These are phyloP conservation scores for Apiotrichum montevideense DNA, from an alignment of 1,284 basidiomycete species.

Conservation along the genomic window DNA sequence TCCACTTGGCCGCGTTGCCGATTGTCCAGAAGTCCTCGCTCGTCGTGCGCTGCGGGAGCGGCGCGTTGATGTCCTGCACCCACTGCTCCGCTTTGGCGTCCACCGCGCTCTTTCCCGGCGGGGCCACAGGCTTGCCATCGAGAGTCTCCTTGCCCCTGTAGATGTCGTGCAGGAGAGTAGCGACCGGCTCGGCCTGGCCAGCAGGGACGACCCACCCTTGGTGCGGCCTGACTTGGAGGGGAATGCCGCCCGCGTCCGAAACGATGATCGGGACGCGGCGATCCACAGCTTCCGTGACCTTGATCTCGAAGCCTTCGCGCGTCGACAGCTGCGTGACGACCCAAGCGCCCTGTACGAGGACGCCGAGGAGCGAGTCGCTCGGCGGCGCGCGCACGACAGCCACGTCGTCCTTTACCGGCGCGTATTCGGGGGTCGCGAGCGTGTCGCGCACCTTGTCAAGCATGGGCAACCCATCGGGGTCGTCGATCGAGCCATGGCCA, in stretches of 20 bases:
- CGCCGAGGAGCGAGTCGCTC: slow-evolving; percentile 35
- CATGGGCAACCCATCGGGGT: slow-evolving; percentile 56
- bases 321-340: slow-evolving; percentile 40
- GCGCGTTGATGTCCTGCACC: slow-evolving; percentile 24
- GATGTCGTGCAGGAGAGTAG: slow-evolving; percentile 64
- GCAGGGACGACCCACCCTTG: slow-evolving; percentile 71
- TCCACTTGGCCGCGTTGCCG: slow-evolving; percentile 42
- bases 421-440: slow-evolving; percentile 29
- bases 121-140: slow-evolving; percentile 9
- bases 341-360: slow-evolving; percentile 43
- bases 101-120: too few relatives aligned
- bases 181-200: slow-evolving; percentile 66
- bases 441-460: slow-evolving; percentile 66
- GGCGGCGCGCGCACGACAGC: slow-evolving; percentile 43
- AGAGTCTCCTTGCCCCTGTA: slow-evolving; percentile 61
- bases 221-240: slow-evolving; percentile 74
- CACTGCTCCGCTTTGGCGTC: slow-evolving; percentile 20
- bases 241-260: slow-evolving; percentile 75
- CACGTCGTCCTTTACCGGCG: slow-evolving; percentile 32
- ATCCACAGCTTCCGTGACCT: slow-evolving; percentile 82
- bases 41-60: slow-evolving; percentile 24
- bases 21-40: slow-evolving; percentile 46
- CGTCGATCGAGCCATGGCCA: slow-evolving; percentile 74
- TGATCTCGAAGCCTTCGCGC: slow-evolving; percentile 80
- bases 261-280: slow-evolving; percentile 75